Evolutionary conservation across 371 early-diverging fungal genomes (phyloP).

Genomic region (Lichtheimia hyalospora): DNA sequence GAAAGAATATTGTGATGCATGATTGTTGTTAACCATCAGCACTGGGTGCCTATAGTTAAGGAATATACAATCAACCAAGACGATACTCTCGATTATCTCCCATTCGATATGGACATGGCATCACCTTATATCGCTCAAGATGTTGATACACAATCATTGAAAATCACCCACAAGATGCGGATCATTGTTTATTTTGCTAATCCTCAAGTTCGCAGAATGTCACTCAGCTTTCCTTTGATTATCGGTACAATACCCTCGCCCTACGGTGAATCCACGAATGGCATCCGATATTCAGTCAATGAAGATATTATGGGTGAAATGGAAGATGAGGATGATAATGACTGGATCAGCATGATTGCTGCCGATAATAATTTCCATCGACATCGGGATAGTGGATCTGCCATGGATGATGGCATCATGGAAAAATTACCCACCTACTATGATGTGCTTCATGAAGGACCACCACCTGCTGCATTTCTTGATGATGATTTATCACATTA

Average conservation of each 20-base stretch:
- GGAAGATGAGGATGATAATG: conserved; percentile 1
- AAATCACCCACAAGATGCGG: conserved; percentile 18
- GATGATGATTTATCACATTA: conserved; percentile 17
- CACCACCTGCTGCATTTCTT: conserved; percentile 21
- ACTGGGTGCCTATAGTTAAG: too few species aligned
- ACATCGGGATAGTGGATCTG: background rate
- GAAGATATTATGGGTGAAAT: background rate
- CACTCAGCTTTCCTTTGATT: conserved; percentile 17
- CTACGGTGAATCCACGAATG: background rate
- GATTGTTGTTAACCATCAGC: background rate
- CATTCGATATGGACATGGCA: background rate
- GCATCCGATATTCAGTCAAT: background rate
- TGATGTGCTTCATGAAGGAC: conserved; percentile 22
- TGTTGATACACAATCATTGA: conserved; percentile 9
- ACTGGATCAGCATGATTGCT: conserved; percentile 3
- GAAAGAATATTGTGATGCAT: background rate
- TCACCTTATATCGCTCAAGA: conserved; percentile 12
- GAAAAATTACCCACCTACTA: conserved; percentile 19
- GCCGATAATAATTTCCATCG: conserved; percentile 1
- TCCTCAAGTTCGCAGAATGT: conserved; percentile 12
- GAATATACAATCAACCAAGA: too few species aligned
- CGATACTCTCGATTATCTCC: background rate
- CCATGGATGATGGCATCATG: background rate
- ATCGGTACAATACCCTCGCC: conserved; percentile 14
- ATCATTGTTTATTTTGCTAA: conserved; percentile 15